Evolutionary conservation across 164 flowering plant species (phyloP), one percentile per base, ranked within the genome.

Genomic region (Vitis amurensis): DNA sequence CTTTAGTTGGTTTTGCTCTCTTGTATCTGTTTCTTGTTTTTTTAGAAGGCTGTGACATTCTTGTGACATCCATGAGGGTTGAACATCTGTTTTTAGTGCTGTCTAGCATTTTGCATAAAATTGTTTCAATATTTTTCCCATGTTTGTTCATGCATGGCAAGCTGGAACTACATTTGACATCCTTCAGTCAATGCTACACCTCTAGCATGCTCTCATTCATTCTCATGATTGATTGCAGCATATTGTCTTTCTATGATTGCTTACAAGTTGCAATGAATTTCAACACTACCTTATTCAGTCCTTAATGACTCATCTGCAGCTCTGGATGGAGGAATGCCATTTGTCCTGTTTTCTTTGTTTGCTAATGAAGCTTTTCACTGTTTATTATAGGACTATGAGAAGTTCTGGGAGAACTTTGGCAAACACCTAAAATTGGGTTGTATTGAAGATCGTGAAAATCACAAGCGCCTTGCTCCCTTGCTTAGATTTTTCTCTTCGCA

Each of bases 381-480:
- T 52, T 29, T 61, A 13, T 11, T 73, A 59, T 48, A 95, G 99
- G 98, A 95, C 74, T 95, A 95, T 86, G 95, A 88, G 50, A 93
- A 73, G 68, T 93, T 95, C 76, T 95, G 93, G 95, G 95, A 92
- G 74, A 94, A 88, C 69, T 95, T 82, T 79, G 99, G 96, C 56
- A 92, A 91, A 67, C 70, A 91, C 71, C 66, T 95, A 59, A 95
- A 95, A 76, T 56, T 95, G 77, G 98, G 99, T 10, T 93, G 98
- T 80, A 82, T 95, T 72, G 99, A 95, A 70, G 99, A 95, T 77
- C 88, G 85, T 51, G 92, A 89, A 72, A 95, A 93, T 76, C 99
- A 95, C 86, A 93, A 93, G 70, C 91, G 94, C 13, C 71, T 93
- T 78, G 97, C 95, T 61, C 99, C 99, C 37, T 64, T 95, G 78